phyloP scores from a whole-genome alignment of 768 basidiomycete species.

The Russula sp. region DNA sequence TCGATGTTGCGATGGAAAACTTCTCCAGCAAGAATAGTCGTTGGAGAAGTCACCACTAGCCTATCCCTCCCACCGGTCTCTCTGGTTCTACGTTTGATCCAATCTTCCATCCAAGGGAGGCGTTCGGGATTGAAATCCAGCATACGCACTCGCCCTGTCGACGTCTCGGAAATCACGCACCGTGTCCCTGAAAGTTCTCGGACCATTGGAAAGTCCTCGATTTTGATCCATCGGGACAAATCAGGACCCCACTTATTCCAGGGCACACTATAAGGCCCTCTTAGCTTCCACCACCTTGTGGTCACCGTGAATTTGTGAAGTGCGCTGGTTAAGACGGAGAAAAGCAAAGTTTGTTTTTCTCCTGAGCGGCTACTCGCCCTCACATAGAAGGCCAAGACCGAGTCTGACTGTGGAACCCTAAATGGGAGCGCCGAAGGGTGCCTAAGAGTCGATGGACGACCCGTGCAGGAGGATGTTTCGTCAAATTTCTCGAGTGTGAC shows the following conservation, averaged over 20 bases:
- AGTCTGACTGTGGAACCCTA: constrained; percentile 6
- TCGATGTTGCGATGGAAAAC: constrained; percentile 10
- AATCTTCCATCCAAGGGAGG: constrained; percentile 6
- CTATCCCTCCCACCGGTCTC: not conserved
- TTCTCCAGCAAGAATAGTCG: not conserved
- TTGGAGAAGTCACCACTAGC: not conserved
- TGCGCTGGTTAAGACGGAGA: constrained; percentile 4
- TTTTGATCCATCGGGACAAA: constrained; percentile 13
- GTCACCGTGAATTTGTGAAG: constrained; percentile 2
- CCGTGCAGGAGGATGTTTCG: not conserved
- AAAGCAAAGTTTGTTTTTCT: not conserved
- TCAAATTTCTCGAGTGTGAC: not conserved
- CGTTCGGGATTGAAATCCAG: constrained; percentile 22
- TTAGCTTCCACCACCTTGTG: not conserved
- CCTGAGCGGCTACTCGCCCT: not conserved
- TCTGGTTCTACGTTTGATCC: not conserved
- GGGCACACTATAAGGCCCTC: not conserved
- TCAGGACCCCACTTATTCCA: constrained; percentile 22
- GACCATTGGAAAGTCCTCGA: not conserved
- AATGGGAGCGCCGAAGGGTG: constrained; percentile 13
- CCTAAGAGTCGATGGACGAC: not conserved
- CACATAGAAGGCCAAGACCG: constrained; percentile 16
- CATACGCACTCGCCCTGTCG: constrained; percentile 1
- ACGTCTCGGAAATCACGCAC: constrained; percentile 9
- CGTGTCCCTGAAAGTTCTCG: constrained; percentile 5